Percentiles rank a stretch among this genome's conserved stretches.
Conservation (phyloP, 2,329 filamentous ascomycete genomes). For the Chaetomiaceae sp. region DNA sequence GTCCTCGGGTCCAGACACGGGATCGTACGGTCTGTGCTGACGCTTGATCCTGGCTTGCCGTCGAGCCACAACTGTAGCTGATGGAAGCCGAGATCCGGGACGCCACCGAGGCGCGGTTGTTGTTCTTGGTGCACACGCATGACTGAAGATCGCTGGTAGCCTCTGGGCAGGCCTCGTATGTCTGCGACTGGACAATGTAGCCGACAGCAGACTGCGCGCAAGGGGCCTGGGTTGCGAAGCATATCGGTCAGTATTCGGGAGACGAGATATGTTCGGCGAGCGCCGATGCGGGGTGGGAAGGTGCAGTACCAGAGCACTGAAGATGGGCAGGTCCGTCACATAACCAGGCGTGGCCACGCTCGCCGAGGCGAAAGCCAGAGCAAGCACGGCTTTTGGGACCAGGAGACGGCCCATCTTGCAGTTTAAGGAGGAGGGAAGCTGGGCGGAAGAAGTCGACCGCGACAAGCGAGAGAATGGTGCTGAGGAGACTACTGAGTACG, state of each 20-base stretch:
- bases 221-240: slow-evolving; percentile 37
- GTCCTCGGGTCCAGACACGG: neutral
- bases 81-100: slow-evolving; percentile 36
- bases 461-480: slow-evolving; percentile 8
- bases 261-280: too few species aligned
- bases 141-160: slow-evolving; percentile 41
- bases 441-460: neutral
- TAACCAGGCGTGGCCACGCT: slow-evolving; percentile 32
- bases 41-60: slow-evolving; percentile 42
- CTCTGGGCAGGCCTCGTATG: slow-evolving; percentile 38
- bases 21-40: slow-evolving; percentile 36
- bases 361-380: slow-evolving; percentile 5
- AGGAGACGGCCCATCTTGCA: slow-evolving; percentile 17
- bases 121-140: slow-evolving; percentile 47
- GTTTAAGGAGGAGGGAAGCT: too few species aligned
- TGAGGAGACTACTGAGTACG: too few species aligned
- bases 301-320: slow-evolving; percentile 34
- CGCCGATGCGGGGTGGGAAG: too few species aligned
- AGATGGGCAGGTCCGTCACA: slow-evolving; percentile 40
- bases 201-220: slow-evolving; percentile 43
- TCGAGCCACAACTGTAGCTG: slow-evolving; percentile 38
- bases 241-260: slow-evolving; percentile 7
- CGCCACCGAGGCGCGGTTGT: slow-evolving; percentile 34
- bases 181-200: slow-evolving; percentile 38
- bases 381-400: slow-evolving; percentile 5